Conservation (phyloP, 257 asterid species). For the Rauvolfia tetraphylla region DNA sequence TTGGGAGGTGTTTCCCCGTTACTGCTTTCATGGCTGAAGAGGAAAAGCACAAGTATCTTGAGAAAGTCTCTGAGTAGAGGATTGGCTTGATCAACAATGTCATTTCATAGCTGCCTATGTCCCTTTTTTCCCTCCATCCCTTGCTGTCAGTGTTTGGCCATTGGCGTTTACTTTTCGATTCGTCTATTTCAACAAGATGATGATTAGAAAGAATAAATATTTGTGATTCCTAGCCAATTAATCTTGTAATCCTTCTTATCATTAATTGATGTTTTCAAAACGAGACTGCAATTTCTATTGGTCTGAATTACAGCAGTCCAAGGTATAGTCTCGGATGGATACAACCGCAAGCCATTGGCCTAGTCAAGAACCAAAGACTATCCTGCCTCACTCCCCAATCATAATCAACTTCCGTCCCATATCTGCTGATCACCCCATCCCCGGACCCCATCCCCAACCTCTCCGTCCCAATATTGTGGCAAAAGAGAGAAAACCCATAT, state of each 20-base stretch:
- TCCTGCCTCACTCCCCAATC: too few relatives aligned
- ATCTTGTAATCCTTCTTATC: not conserved
- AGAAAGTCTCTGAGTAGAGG: slow-evolving; percentile 23
- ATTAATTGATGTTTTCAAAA: not conserved
- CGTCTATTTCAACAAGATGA: too few relatives aligned
- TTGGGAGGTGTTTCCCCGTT: slow-evolving; percentile 74
- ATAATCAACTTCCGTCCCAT: too few relatives aligned
- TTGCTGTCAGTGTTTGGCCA: not conserved
- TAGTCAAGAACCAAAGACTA: too few relatives aligned
- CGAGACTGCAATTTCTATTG: not conserved
- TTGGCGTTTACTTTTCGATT: not conserved
- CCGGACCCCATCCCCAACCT: too few relatives aligned
- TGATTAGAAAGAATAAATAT: not conserved
- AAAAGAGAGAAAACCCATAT: too few relatives aligned
- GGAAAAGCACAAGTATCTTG: slow-evolving; percentile 38
- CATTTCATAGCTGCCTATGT: not conserved
- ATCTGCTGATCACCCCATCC: too few relatives aligned
- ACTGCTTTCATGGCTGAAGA: slow-evolving; percentile 78
- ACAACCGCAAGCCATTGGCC: too few relatives aligned
- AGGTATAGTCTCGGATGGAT: not conserved
- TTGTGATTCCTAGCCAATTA: not conserved
- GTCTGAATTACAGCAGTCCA: not conserved
- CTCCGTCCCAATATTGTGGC: too few relatives aligned
- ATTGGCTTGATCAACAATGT: not conserved
- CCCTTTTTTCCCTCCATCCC: not conserved